A percentile compares a stretch with the other conserved stretches of the same genome.
These are phyloP conservation scores for Gonium pectorale DNA, from an alignment of 139 green algal genomes.

Conservation along the genomic window DNA sequence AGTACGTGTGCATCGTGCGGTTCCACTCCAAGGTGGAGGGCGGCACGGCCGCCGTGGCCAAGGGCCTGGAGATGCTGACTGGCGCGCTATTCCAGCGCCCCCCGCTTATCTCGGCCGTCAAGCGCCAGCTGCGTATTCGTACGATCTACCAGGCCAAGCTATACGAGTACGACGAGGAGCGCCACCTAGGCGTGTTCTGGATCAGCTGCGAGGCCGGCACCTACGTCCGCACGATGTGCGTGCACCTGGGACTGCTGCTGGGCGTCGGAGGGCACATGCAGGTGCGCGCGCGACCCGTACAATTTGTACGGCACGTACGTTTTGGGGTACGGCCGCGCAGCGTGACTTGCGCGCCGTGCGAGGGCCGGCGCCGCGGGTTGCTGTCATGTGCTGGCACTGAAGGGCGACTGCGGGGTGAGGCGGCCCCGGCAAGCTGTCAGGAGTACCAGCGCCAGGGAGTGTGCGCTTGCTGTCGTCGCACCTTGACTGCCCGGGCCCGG, in stretches of 20 bases:
- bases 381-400: no score
- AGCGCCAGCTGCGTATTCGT: constrained; percentile 97
- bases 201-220: constrained; percentile 96
- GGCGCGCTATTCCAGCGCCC: constrained; percentile 95
- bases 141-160: constrained; percentile 96
- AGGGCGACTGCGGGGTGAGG: no score
- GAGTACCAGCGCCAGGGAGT: no score
- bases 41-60: constrained; percentile 74
- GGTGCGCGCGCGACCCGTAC: no score
- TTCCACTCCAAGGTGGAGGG: constrained; percentile 85
- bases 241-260: constrained; percentile 97
- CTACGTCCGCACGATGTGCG: constrained; percentile 97
- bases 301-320: no score
- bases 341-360: no score
- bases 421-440: no score
- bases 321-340: no score
- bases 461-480: no score
- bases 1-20: constrained; percentile 96
- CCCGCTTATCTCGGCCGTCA: constrained; percentile 98
- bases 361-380: no score
- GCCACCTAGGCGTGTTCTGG: constrained; percentile 97
- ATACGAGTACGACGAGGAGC: constrained; percentile 95
- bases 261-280: constrained; percentile 98
- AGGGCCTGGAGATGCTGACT: constrained; percentile 84
- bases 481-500: no score